phyloP scores from a whole-genome alignment of 495 filamentous ascomycete species.

The Penicillium coprophilum region DNA sequence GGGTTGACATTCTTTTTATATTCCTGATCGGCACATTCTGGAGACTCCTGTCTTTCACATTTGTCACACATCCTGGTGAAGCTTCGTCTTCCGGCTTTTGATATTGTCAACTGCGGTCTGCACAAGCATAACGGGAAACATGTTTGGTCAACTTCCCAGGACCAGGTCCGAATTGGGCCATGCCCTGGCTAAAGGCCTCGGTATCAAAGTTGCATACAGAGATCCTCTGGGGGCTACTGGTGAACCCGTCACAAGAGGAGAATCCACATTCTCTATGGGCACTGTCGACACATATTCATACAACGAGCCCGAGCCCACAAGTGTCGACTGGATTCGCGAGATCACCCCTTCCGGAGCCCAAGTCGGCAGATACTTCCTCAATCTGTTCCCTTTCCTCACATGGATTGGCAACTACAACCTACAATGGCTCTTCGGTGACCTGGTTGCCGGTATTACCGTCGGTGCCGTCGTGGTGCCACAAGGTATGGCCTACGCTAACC shows the following conservation, averaged over 20 bases:
- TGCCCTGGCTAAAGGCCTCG: constrained; percentile 72
- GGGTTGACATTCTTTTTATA: constrained; percentile 18
- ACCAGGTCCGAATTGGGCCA: constrained; percentile 61
- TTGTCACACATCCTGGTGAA: constrained; percentile 4
- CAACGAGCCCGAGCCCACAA: constrained; percentile 77
- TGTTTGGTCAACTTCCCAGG: constrained; percentile 33
- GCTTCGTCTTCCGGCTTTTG: constrained; percentile 10
- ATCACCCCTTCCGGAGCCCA: constrained; percentile 57
- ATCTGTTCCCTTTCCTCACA: constrained; percentile 79
- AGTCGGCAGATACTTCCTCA: constrained; percentile 57
- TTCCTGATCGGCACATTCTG: constrained; percentile 19
- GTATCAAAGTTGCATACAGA: constrained; percentile 76
- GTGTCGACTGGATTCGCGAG: constrained; percentile 66
- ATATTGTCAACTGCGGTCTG: constrained; percentile 10
- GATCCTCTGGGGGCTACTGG: constrained; percentile 51
- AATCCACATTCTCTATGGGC: constrained; percentile 74
- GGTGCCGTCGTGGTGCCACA: constrained; percentile 95
- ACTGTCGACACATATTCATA: constrained; percentile 78
- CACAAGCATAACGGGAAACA: constrained; percentile 20
- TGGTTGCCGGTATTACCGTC: constrained; percentile 93
- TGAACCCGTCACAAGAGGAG: constrained; percentile 64
- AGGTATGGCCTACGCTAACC: constrained; percentile 92
- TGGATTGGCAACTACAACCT: constrained; percentile 90
- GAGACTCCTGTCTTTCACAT: background rate
- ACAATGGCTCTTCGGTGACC: constrained; percentile 84